Base-by-base conservation (phyloP, 495 filamentous ascomycete species). In the Hyaloscypha hepaticicola region DNA sequence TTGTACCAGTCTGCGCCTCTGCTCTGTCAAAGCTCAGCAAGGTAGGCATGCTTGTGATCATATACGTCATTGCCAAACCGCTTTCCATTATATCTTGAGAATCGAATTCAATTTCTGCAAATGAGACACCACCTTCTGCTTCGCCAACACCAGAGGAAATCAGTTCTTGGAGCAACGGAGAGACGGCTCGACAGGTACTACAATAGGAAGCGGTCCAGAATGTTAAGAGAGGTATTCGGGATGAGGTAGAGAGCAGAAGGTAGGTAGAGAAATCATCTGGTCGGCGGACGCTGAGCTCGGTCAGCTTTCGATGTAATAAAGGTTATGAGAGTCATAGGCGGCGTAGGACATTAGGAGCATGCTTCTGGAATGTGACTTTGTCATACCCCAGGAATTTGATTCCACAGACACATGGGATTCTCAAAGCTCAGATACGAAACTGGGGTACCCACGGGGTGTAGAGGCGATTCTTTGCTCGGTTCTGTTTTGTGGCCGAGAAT, bases 121-220 rank as follows among this genome's bases (percentile, higher is more conserved):
- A 90, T 14, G 76, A 79, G 7, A 92, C 78, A 4, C 84, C 86
- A 49, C 86, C 85, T 69, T 83, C 78, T 8, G 66, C 72, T 69
- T 89, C 85, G n/a, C 86, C 86, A 2, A 85, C 75, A 0, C 81
- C 79, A 11, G 82, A 79, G 64, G 84, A 76, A 34, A 90, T 73
- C 28, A 88, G 69, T 5, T 79, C 72, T 25, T 73, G 68, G 0
- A 91, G 22, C 9, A 88, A 67, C 6, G 87, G 85, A 3, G 75
- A 76, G 22, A 89, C 79, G 19, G 73, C 67, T 27, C 76, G 76
- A 74, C 87, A 91, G 9, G 82, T 83, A 8, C 80, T 71, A 72
- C 87, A 90, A 74, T 81, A 90, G 9, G 83, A 85, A 0, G 88
- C 80, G 1, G 85, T 89, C 88, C 88, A 91, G 16, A 90, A 75